These are phyloP conservation scores for Lactarius hengduanensis DNA, from an alignment of 768 basidiomycete species.

Conservation along the genomic window DNA sequence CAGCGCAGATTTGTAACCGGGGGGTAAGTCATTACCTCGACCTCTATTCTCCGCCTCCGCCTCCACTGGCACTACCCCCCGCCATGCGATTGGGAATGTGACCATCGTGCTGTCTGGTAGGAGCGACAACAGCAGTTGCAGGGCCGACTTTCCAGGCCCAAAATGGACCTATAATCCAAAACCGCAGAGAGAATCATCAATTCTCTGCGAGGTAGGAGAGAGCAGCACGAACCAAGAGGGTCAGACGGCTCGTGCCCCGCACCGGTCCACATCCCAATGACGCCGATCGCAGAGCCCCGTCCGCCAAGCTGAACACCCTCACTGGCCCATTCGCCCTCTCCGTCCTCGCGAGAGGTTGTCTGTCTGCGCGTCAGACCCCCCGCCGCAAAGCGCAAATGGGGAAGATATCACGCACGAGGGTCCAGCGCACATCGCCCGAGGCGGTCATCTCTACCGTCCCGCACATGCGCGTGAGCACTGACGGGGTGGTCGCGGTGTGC, in stretches of 20 bases:
- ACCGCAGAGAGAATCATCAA: not conserved
- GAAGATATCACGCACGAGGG: conserved; percentile 37
- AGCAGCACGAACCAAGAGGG: conserved; percentile 41
- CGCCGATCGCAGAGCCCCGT: conserved; percentile 50
- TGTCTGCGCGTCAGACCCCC: conserved; percentile 7
- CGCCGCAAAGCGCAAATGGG: not conserved
- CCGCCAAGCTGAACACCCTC: conserved; percentile 60
- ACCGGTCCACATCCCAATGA: conserved; percentile 58
- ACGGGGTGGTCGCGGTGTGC: conserved; percentile 41
- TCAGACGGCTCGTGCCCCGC: conserved; percentile 45
- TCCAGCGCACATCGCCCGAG: conserved; percentile 53
- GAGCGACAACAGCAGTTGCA: not conserved
- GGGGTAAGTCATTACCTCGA: not conserved
- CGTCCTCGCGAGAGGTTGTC: conserved; percentile 33
- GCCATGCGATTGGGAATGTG: not conserved
- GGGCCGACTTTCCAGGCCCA: conserved; percentile 44
- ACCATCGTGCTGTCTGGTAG: not conserved
- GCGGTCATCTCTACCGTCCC: conserved; percentile 50
- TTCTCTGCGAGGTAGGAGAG: not conserved
- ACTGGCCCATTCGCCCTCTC: conserved; percentile 47
- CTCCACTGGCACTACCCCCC: not conserved
- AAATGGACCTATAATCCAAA: conserved; percentile 39
- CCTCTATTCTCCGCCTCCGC: not conserved
- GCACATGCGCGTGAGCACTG: conserved; percentile 38
- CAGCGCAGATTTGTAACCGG: not conserved